Conservation (phyloP, 768 basidiomycete species). For the Russula abietina region DNA sequence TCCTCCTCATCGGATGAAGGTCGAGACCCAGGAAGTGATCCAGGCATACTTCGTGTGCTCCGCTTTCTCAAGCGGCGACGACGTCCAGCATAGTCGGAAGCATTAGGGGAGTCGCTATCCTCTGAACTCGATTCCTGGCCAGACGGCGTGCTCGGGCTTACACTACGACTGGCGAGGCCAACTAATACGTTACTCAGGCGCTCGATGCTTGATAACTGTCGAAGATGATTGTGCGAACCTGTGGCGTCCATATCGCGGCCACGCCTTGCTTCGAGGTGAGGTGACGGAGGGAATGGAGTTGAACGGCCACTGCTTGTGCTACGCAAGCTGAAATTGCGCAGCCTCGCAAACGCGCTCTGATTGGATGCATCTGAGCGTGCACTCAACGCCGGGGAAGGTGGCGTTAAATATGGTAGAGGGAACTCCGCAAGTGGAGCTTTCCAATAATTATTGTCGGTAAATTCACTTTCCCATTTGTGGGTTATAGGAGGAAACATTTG, state of each 20-base stretch:
- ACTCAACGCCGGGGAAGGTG: constrained; percentile 89
- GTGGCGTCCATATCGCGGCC: constrained; percentile 16
- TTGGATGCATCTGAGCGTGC: constrained; percentile 86
- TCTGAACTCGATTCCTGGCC: constrained; percentile 46
- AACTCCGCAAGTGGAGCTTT: constrained; percentile 72
- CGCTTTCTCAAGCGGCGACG: constrained; percentile 43
- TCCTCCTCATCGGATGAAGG: constrained; percentile 42
- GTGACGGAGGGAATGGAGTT: constrained; percentile 31
- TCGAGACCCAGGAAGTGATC: constrained; percentile 49
- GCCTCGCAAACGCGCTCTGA: constrained; percentile 62
- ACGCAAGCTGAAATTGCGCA: constrained; percentile 75
- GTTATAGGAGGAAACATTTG: constrained; percentile 98
- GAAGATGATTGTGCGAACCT: constrained; percentile 38
- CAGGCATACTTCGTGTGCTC: constrained; percentile 84
- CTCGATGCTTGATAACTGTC: constrained; percentile 75
- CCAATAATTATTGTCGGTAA: constrained; percentile 98
- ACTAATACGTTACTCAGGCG: constrained; percentile 54
- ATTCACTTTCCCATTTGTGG: constrained; percentile 82
- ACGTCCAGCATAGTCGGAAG: constrained; percentile 36
- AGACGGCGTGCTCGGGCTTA: constrained; percentile 46
- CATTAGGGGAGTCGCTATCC: constrained; percentile 37
- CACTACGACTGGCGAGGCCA: constrained; percentile 40
- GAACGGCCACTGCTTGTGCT: constrained; percentile 34
- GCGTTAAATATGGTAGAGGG: constrained; percentile 69
- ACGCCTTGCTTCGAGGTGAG: constrained; percentile 26